These are phyloP conservation scores for Penicillium vulpinum DNA, from an alignment of 2,329 filamentous ascomycete species.

Conservation along the genomic window DNA sequence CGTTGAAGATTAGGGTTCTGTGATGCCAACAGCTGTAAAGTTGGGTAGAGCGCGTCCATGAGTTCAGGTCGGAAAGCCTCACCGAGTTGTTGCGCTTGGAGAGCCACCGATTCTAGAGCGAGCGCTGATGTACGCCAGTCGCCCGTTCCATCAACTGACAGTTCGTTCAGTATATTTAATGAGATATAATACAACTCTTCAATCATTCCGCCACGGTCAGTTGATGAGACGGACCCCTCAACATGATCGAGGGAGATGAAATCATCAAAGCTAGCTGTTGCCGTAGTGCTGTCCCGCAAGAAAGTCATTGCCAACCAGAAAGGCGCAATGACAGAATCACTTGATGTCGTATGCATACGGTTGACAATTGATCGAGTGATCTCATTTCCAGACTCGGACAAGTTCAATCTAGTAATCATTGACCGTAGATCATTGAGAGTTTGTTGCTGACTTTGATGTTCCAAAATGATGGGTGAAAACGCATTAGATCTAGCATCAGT, in stretches of 20 bases:
- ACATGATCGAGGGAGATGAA: constrained; percentile 60
- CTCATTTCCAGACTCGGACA: constrained; percentile 44
- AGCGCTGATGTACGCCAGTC: constrained; percentile 78
- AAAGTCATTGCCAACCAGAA: constrained; percentile 80
- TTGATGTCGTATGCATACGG: constrained; percentile 59
- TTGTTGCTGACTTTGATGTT: constrained; percentile 64
- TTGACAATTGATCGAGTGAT: constrained; percentile 68
- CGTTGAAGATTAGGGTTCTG: constrained; percentile 65
- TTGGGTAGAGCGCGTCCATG: constrained; percentile 85
- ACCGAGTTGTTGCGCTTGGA: constrained; percentile 68
- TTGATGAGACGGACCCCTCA: constrained; percentile 28
- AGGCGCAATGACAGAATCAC: constrained; percentile 64
- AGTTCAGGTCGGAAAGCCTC: constrained; percentile 77
- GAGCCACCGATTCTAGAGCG: constrained; percentile 75
- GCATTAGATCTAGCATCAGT: constrained; percentile 24
- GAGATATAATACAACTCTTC: constrained; percentile 48
- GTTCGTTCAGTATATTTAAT: constrained; percentile 42
- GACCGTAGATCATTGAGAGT: constrained; percentile 63
- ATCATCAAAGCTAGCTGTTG: constrained; percentile 60
- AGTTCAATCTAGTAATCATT: constrained; percentile 58
- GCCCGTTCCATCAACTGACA: constrained; percentile 36
- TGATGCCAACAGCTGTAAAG: constrained; percentile 85
- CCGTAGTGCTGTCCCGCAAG: constrained; percentile 56
- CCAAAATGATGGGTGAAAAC: constrained; percentile 64
- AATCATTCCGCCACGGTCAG: constrained; percentile 38